Base-by-base conservation (phyloP, 495 filamentous ascomycete genomes). In the Neurospora sp. region DNA sequence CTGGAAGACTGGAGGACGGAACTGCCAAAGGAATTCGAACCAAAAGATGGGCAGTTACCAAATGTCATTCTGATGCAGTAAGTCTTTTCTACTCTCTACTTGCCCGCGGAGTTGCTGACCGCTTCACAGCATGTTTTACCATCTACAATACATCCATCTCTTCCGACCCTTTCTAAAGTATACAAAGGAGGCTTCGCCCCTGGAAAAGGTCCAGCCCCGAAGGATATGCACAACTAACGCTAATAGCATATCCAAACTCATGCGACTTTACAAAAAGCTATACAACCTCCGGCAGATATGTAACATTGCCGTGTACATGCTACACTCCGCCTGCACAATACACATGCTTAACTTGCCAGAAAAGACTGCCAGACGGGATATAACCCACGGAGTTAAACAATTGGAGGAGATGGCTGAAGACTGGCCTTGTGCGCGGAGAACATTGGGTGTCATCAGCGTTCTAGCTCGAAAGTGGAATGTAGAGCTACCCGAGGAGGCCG, bases 91-190 rank as follows among this genome's bases (percentile, higher is more conserved):
- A 20, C 53, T 8, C 10, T 41, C 39, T 20, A n/a, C 31, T 40
- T 71, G 53, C 12, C 65, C 71, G 61, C 42, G 68, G 61, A 73
- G 27, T 65, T 71, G 74, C 82, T 87, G 65, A 86, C 76, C 44
- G 0, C 39, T 44, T 70, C 4, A 22, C 75, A 97, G 94, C 84
- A 98, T 98, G 96, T 95, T 98, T 81, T 96, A 94, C 80, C 94
- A 98, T 77, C 87, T 97, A 2, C 91, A 98, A 44, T 96, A 95
- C 78, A 98, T 99, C 73, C 96, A 99, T 76, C 90, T 98, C 10
- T 99, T 97, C 83, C 93, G 96, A 5, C 95, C 96, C 1, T 99
- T 99, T 80, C 87, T 99, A 42, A 96, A 94, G 80, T 98, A 97
- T 79, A 91, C 89, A 12, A 91, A 89, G 71, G 81, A 87, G 22